Percentiles rank a stretch among this genome's conserved stretches.
Evolutionary conservation across 2,329 filamentous ascomycete genomes (phyloP).

Genomic region (Fusarium solani-melongenae): DNA sequence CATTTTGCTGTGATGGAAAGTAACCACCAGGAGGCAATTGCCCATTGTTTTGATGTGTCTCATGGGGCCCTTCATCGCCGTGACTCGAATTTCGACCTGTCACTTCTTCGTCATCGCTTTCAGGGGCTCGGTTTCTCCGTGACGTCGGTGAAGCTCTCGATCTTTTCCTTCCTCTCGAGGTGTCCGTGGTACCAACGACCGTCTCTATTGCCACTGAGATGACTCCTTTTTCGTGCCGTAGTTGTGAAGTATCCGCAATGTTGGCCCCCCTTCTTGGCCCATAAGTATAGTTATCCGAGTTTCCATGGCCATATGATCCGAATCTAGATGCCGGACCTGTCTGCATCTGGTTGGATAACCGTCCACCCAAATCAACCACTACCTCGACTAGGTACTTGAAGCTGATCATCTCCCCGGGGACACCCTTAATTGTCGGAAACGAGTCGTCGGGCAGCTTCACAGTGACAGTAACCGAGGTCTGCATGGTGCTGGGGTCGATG

Average conservation of each 20-base stretch:
- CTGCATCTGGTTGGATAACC: slow-evolving; percentile 78
- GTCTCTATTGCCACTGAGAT: slow-evolving; percentile 88
- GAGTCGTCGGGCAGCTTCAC: slow-evolving; percentile 89
- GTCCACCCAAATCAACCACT: slow-evolving; percentile 90
- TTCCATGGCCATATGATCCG: slow-evolving; percentile 47
- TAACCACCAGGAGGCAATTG: slow-evolving; percentile 40
- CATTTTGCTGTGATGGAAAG: slow-evolving; percentile 50
- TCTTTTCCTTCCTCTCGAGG: slow-evolving; percentile 54
- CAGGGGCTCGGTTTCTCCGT: slow-evolving; percentile 42
- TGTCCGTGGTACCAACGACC: slow-evolving; percentile 87
- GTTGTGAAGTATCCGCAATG: slow-evolving; percentile 87
- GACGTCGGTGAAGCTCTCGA: slow-evolving; percentile 40
- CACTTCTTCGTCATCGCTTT: slow-evolving; percentile 48
- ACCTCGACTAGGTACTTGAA: slow-evolving; percentile 96
- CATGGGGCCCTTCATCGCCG: slow-evolving; percentile 36
- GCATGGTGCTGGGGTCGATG: slow-evolving; percentile 82
- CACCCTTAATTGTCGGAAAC: slow-evolving; percentile 90
- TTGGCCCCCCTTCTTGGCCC: slow-evolving; percentile 59
- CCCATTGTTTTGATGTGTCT: slow-evolving; percentile 26
- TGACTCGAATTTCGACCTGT: slow-evolving; percentile 36
- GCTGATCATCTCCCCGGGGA: slow-evolving; percentile 93
- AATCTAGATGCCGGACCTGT: slow-evolving; percentile 63
- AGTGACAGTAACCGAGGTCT: slow-evolving; percentile 82
- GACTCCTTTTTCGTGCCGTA: slow-evolving; percentile 92
- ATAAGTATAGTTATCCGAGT: slow-evolving; percentile 45